These are phyloP conservation scores for Sclerotinia subarctica DNA, from an alignment of 2,329 filamentous ascomycete species.

Conservation along the genomic window DNA sequence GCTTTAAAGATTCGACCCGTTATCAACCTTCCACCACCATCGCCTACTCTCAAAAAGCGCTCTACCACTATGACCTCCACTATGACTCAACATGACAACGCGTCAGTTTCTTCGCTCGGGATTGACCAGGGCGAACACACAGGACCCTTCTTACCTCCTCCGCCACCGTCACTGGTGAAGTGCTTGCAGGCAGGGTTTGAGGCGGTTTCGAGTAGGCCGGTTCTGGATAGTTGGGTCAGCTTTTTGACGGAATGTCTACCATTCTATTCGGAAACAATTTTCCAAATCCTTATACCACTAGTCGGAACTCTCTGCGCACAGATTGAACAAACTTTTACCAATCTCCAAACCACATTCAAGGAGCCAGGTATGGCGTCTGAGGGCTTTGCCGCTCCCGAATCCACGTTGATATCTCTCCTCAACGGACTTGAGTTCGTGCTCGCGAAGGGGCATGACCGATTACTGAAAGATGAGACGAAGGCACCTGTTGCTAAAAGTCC, in stretches of 20 bases:
- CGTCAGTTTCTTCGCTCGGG: conserved; percentile 41
- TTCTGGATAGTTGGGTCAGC: conserved; percentile 87
- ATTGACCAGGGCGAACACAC: conserved; percentile 44
- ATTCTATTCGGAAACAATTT: conserved; percentile 78
- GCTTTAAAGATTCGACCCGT: conserved; percentile 61
- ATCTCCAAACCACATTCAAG: conserved; percentile 64
- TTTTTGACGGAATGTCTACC: conserved; percentile 83
- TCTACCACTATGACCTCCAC: conserved; percentile 23
- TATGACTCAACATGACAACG: conserved; percentile 25
- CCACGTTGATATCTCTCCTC: conserved; percentile 78
- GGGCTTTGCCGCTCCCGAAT: conserved; percentile 55
- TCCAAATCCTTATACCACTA: conserved; percentile 84
- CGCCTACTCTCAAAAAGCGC: conserved; percentile 35
- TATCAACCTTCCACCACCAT: conserved; percentile 26
- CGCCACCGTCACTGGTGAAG: conserved; percentile 71
- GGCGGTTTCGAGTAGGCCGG: conserved; percentile 66
- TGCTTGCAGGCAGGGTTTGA: conserved; percentile 81
- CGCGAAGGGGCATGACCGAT: conserved; percentile 78
- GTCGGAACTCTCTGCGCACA: conserved; percentile 86
- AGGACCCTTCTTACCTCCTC: conserved; percentile 47
- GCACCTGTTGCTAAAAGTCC: conserved; percentile 69
- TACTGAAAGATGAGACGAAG: conserved; percentile 72
- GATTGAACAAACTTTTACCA: conserved; percentile 68
- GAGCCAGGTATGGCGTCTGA: conserved; percentile 36
- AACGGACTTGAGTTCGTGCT: conserved; percentile 90